Base-by-base conservation (phyloP, 2,329 filamentous ascomycete genomes). In the Moelleriella libera region DNA sequence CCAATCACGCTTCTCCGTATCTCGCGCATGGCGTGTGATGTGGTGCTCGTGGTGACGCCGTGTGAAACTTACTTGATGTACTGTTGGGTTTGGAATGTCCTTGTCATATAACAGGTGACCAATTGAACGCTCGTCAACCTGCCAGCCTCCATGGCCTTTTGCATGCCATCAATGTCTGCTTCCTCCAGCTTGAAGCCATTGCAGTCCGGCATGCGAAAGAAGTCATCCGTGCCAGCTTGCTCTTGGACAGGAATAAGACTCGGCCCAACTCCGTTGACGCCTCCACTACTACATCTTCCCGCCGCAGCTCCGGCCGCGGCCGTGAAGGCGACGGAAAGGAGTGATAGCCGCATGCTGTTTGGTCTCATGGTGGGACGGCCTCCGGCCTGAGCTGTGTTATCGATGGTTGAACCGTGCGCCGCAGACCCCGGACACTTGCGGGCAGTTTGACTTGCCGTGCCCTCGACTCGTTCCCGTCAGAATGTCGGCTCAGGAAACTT, bases 161-260 rank as follows among this genome's bases (percentile, higher is more conserved):
- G 82, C 55, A 88, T 72, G 50, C 82, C 64, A 52, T 84, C 80
- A 51, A 87, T 82, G 6, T 76, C 81, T 12, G 80, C 80, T 59
- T 87, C 83, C 60, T 85, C 80, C 12, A 87, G 66, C 44, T 68
- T 64, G 53, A 84, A 71, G 8, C 71, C 73, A 48, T 74, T 63
- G 59, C 83, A 88, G 10, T 59, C 59, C 1, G 67, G 69, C 80
- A 85, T 83, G 2, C 78, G 74, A 55, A 86, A 85, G 28, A 71
- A 55, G 10, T 59, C 50, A 1, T 56, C 47, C 4, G 67, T 60
- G 40, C 61, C 62, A 14, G 58, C 63, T 59, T 68, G 60, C 42
- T 64, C 50, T 48, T 61, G 52, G 4, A 63, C 53, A 1, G 67
- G 67, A 10, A 67, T 57, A 32, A 66, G 50, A 9, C 56, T 56